Base-by-base conservation (phyloP, 1,284 basidiomycete species). In the Schizopora paradoxa region DNA sequence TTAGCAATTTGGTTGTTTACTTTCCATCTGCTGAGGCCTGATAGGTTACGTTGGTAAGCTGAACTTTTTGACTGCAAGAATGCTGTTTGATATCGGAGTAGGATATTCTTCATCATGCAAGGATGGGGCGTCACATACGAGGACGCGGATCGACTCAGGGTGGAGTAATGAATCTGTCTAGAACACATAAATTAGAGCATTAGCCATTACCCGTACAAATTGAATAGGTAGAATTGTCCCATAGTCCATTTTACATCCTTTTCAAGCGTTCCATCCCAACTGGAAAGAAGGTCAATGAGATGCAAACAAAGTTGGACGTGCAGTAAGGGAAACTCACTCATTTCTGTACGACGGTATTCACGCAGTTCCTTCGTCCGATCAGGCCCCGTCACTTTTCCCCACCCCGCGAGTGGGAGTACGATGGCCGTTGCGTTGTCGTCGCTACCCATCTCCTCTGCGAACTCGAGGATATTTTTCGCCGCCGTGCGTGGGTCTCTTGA, bases 351-450 rank as follows among this genome's bases (percentile, higher is more conserved):
- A 55, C 91, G 70, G 61, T 90, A 95, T 59, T 92, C 83, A 45
- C 93, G 69, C 42, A 94, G 68, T 33, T 82, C 82, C 52, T 80
- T 79, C 0, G 93, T 97, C 51, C 72, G 69, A 61, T 99, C 95
- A 5, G 79, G 73, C 0, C 87, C 93, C 14, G 69, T 71, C 1
- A 90, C 73, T 49, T 82, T 77, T 2, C 87, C 90, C 95, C 95
- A 99, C 6, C 93, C 93, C 6, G 85, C 78, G 6, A 99, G 75
- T 4, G 95, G 95, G 8, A 98, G 77, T n/a, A 97, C 89, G 40
- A 99, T 74, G 8, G 81, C 90, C 1, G 93, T 96, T 41, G 86
- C 80, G 61, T 99, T 99, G 61, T 99, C 95, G 53, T 90, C 85
- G 23, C 86, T 83, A 35, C 85, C 93, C 41, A 98, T 68, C 56